Percentiles rank a stretch among this genome's conserved stretches.
phyloP scores from a whole-genome alignment of 2,329 filamentous ascomycete genomes.

The Fusarium sp. region DNA sequence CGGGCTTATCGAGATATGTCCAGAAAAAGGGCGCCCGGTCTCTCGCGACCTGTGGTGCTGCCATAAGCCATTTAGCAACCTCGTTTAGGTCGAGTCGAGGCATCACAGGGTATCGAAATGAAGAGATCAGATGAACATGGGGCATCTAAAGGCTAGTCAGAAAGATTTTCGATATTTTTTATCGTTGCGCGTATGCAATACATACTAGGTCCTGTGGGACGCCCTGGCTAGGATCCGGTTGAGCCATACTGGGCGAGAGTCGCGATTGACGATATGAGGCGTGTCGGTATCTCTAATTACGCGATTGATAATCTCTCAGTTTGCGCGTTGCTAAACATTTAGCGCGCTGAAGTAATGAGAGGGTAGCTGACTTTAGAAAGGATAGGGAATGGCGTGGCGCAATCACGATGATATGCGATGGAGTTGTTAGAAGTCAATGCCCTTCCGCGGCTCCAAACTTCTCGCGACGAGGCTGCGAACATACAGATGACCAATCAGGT shows the following conservation, averaged over 20 bases:
- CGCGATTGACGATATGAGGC: constrained; percentile 32
- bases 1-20: constrained; percentile 88
- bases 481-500: constrained; percentile 45
- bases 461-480: constrained; percentile 53
- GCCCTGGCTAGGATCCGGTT: constrained; percentile 57
- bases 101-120: constrained; percentile 81
- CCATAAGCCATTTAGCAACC: constrained; percentile 84
- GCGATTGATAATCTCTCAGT: constrained; percentile 33
- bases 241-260: constrained; percentile 53
- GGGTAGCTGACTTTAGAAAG: constrained; percentile 11
- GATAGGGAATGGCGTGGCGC: constrained; percentile 42
- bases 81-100: constrained; percentile 79
- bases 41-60: constrained; percentile 86
- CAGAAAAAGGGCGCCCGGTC: constrained; percentile 90
- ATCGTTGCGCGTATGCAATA: constrained; percentile 9
- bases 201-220: constrained; percentile 59
- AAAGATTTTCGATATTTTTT: constrained; percentile 1
- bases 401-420: constrained; percentile 36
- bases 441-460: constrained; percentile 53
- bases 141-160: constrained; percentile 69
- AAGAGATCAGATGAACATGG: constrained; percentile 91
- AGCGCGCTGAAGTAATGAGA: constrained; percentile 1
- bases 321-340: constrained; percentile 1
- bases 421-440: constrained; percentile 41
- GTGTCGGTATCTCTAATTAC: constrained; percentile 28